Evolutionary conservation across 495 filamentous ascomycete species (phyloP).

Genomic region (Penicillium roqueforti): DNA sequence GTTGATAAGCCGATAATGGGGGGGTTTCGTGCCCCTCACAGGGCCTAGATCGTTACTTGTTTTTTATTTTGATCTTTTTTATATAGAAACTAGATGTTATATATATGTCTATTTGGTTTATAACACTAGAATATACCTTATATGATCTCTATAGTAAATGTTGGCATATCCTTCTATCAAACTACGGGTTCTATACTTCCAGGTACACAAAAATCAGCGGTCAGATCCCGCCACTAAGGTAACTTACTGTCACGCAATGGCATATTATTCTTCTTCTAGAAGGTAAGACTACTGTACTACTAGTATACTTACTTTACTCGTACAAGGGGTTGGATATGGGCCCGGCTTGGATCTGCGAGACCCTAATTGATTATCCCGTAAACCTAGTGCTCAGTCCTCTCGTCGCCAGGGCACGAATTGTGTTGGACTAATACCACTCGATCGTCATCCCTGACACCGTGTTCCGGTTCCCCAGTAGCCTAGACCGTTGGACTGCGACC

Average conservation of each 20-base stretch:
- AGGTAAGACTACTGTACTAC: background rate
- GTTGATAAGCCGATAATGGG: slow-evolving; percentile 9
- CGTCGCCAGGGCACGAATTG: slow-evolving; percentile 5
- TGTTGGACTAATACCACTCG: background rate
- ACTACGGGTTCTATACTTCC: too few species aligned
- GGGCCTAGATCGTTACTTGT: background rate
- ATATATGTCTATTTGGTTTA: background rate
- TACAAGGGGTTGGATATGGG: background rate
- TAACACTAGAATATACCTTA: too few species aligned
- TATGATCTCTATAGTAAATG: too few species aligned
- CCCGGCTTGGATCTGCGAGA: slow-evolving; percentile 2
- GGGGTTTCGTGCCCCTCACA: slow-evolving; percentile 2
- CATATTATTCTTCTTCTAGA: background rate
- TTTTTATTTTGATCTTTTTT: background rate
- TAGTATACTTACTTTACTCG: background rate
- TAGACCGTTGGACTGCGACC: slow-evolving; percentile 1
- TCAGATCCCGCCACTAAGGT: background rate
- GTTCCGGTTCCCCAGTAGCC: background rate
- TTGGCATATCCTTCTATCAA: too few species aligned
- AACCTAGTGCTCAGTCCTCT: slow-evolving; percentile 9
- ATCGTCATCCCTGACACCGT: background rate
- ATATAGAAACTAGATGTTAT: background rate
- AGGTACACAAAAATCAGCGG: background rate
- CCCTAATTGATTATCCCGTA: background rate
- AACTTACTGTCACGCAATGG: background rate